A percentile compares a stretch with the other conserved stretches of the same genome.
These are phyloP conservation scores for Dentipellis fragilis DNA, from an alignment of 768 basidiomycete species.

Conservation along the genomic window DNA sequence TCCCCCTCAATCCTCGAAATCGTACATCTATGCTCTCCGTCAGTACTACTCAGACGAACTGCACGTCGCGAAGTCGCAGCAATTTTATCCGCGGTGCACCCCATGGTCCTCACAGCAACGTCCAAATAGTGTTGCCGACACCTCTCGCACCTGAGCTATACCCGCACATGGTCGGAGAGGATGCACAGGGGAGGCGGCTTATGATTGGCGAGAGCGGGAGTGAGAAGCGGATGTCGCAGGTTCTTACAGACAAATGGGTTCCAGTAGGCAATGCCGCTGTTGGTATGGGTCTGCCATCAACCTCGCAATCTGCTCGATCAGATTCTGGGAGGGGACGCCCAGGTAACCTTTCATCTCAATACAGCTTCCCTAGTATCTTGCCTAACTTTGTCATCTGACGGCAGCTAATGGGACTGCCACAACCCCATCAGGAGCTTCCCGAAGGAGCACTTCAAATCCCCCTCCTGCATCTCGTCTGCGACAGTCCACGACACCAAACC, in stretches of 20 bases:
- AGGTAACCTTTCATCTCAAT: not conserved
- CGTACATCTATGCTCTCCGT: not conserved
- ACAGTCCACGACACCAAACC: not conserved
- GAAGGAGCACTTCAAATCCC: conserved; percentile 8
- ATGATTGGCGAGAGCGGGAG: not conserved
- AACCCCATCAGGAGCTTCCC: not conserved
- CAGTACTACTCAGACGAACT: conserved; percentile 5
- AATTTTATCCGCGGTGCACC: conserved; percentile 42
- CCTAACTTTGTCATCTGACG: not conserved
- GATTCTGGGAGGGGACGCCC: not conserved
- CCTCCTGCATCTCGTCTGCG: conserved; percentile 3
- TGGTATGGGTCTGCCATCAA: no score
- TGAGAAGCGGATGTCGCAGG: conserved; percentile 1
- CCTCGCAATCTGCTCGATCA: no score
- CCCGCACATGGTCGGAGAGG: not conserved
- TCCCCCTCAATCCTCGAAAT: not conserved
- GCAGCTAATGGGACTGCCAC: not conserved
- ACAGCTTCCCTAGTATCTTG: not conserved
- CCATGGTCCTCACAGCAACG: conserved; percentile 46
- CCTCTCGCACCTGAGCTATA: conserved; percentile 42
- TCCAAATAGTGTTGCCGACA: conserved; percentile 60
- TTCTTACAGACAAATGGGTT: conserved; percentile 11
- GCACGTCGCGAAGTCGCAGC: conserved; percentile 13
- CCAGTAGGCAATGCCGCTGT: conserved; percentile 1
- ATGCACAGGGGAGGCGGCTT: not conserved